Conservation (phyloP, 2,329 filamentous ascomycete species). For the Hypoxylon sp. region DNA sequence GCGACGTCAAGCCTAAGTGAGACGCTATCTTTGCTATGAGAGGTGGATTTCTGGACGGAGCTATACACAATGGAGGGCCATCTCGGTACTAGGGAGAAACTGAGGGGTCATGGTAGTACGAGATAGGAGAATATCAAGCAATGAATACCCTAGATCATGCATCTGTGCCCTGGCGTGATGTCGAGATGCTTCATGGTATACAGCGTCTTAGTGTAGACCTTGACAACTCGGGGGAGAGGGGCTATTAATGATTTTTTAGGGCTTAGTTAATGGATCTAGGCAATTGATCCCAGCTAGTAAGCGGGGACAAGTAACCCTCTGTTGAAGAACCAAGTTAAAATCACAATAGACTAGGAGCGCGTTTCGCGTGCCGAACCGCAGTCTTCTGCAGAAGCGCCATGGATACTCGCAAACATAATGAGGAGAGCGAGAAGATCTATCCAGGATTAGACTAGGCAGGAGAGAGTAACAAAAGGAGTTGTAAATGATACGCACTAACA, state of each 20-base stretch:
- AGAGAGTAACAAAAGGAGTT: background rate
- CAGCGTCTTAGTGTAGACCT: background rate
- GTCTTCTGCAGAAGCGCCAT: background rate
- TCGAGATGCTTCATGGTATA: background rate
- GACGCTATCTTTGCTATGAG: background rate
- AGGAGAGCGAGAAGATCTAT: slow-evolving; percentile 3
- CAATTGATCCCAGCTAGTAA: background rate
- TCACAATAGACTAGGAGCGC: background rate
- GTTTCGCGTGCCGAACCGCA: slow-evolving; percentile 2
- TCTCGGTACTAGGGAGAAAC: background rate
- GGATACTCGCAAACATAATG: background rate
- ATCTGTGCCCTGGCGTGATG: slow-evolving; percentile 1
- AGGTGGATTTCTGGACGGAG: background rate
- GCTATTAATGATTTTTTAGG: background rate
- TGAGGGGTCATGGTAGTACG: background rate
- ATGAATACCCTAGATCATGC: background rate
- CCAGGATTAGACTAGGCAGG: background rate
- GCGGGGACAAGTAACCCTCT: background rate
- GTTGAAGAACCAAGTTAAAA: background rate
- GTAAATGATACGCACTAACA: background rate
- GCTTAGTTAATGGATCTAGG: background rate
- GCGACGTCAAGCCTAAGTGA: background rate
- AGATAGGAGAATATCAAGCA: slow-evolving; percentile 7
- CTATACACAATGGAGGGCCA: background rate
- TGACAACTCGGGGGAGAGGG: background rate